These are phyloP conservation scores for Tulasnella sp. DNA, from an alignment of 768 basidiomycete species.

Conservation along the genomic window DNA sequence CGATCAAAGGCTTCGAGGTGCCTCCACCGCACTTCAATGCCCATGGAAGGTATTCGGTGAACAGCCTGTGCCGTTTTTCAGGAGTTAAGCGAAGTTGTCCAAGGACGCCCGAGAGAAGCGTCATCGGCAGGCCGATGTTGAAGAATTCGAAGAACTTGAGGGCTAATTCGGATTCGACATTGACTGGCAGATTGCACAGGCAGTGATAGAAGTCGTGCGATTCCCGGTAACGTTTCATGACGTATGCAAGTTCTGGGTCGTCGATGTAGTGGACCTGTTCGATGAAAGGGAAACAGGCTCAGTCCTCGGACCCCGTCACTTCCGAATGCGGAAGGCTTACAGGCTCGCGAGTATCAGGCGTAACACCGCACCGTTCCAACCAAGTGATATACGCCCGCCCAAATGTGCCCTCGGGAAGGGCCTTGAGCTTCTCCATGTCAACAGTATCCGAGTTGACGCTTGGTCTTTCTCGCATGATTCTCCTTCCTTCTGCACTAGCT, in stretches of 20 bases:
- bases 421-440: slow-evolving; percentile 56
- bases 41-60: slow-evolving; percentile 86
- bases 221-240: slow-evolving; percentile 96
- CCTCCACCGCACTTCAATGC: slow-evolving; percentile 70
- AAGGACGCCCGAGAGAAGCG: slow-evolving; percentile 68
- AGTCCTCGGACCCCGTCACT: background rate
- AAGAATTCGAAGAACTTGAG: slow-evolving; percentile 92
- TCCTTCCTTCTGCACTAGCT: slow-evolving; percentile 69
- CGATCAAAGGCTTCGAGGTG: slow-evolving; percentile 65
- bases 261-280: slow-evolving; percentile 84
- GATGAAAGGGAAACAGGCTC: background rate
- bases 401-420: slow-evolving; percentile 70
- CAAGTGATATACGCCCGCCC: slow-evolving; percentile 83
- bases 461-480: slow-evolving; percentile 76
- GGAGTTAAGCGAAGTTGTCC: slow-evolving; percentile 64
- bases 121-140: slow-evolving; percentile 85
- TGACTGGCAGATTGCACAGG: slow-evolving; percentile 79
- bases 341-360: slow-evolving; percentile 87
- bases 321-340: slow-evolving; percentile 39
- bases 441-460: slow-evolving; percentile 69
- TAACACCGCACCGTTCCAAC: slow-evolving; percentile 80
- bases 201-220: slow-evolving; percentile 98
- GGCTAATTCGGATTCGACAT: slow-evolving; percentile 83
- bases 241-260: slow-evolving; percentile 92
- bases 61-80: slow-evolving; percentile 47